Base-by-base conservation (phyloP, 805 yeast genomes). In the Vanderwaltozyma verrucispora region DNA sequence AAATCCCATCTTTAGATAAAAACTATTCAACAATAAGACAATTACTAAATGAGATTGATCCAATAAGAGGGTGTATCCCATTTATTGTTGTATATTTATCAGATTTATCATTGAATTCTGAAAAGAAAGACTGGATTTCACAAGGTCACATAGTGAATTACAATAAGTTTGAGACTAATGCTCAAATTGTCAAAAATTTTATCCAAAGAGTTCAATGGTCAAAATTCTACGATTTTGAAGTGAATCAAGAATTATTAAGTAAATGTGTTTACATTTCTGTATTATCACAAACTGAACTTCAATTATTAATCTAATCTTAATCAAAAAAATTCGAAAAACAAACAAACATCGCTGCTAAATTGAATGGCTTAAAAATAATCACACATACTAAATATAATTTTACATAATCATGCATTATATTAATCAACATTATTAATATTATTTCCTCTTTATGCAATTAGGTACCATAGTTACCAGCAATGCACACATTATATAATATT, bases 151-250 rank as follows among this genome's bases (percentile, higher is more conserved):
- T 83, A 36, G 70, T 89, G 44, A 87, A 88, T 54, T 79, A 88
- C 53, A 77, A 81, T 33, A 80, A 86, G 46, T 83, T 82, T 60
- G 69, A 80, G 43, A 76, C 80, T 3, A 71, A 85, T 8, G 86
- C 94, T 4, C 74, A 75, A 42, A 77, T 86, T 34, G 85, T 85
- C 27, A 80, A 82, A 54, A 75, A 79, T 9, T 70, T 88, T 39
- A 71, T 86, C 28, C 83, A 82, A 51, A 74, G 81, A 50, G 84
- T 88, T 35, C 95, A 85, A 51, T 85, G 95, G 87, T 76, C 94
- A 0, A 69, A 69, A 33, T 68, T 80, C 41, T 88, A 86, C 63
- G 52, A 65, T 12, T 62, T 81, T 36, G 57, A 66, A 33, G 60
- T 67, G 2, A 68, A 81, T 36, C 69, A 73, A 11, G 88, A 84